A percentile compares a stretch with the other conserved stretches of the same genome.
Conservation (phyloP, 768 basidiomycete species). For the Tephrocybe sp. region DNA sequence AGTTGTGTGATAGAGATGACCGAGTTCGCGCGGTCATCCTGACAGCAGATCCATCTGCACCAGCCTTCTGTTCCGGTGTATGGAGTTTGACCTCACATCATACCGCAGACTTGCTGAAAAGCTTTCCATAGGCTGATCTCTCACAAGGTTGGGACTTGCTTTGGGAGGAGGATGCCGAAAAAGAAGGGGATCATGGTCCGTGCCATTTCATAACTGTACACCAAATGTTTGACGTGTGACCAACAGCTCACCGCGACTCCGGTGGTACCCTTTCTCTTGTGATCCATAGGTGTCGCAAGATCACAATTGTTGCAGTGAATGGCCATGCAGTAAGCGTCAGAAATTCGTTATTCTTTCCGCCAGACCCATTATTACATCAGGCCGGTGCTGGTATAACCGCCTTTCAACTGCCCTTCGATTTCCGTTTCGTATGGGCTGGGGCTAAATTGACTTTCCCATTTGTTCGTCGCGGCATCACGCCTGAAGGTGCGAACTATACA, state of each 20-base stretch:
- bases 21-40: slow-evolving; percentile 50
- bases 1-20: slow-evolving; percentile 50
- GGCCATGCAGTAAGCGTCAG: slow-evolving; percentile 41
- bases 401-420: slow-evolving; percentile 46
- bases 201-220: background rate
- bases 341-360: background rate
- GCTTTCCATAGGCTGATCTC: slow-evolving; percentile 44
- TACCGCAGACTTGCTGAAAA: too few relatives aligned
- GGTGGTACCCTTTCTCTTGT: slow-evolving; percentile 48
- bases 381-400: slow-evolving; percentile 44
- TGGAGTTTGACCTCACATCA: slow-evolving; percentile 12
- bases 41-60: slow-evolving; percentile 50
- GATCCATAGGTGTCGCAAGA: slow-evolving; percentile 54
- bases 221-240: background rate
- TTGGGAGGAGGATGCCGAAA: slow-evolving; percentile 38
- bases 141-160: slow-evolving; percentile 46
- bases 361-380: slow-evolving; percentile 18
- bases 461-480: slow-evolving; percentile 40
- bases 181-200: slow-evolving; percentile 48
- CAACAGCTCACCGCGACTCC: slow-evolving; percentile 45
- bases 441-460: slow-evolving; percentile 46
- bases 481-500: slow-evolving; percentile 38
- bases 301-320: slow-evolving; percentile 52
- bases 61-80: slow-evolving; percentile 59
- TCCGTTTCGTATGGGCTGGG: slow-evolving; percentile 47